Base-by-base conservation (phyloP, 1,139 yeast genomes). In the Magnusiomyces ingens region DNA sequence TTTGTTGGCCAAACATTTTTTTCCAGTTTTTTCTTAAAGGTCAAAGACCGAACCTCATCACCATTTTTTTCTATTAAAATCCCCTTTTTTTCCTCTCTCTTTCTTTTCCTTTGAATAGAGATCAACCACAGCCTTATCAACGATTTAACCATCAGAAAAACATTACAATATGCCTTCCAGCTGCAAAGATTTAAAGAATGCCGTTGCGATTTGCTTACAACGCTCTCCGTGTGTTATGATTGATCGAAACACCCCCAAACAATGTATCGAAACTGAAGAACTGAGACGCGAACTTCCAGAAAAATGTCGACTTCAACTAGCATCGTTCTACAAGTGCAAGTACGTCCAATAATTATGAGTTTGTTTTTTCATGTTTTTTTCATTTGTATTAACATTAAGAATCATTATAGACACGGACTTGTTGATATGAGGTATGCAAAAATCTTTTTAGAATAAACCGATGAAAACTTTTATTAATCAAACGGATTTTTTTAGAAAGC, bases 141-240 rank as follows among this genome's bases (percentile, higher is more conserved):
- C 40, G 3, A 13, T 36, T 12, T 36, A 36, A 36, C n/a, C 4
- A 36, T n/a, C n/a, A n/a, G n/a, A n/a, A 4, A 36, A 36, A 36
- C 4, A n/a, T 13, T 5, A 8, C 40, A 49, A 37, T 15, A 53
- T 55, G 58, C 56, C 58, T 8, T 52, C 58, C 32, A 53, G 96
- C 76, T 93, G 99, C 70, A 85, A 87, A 64, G 99, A 93, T 69
- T 94, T 91, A 65, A 81, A 90, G 64, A 88, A 81, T 63, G 96
- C 95, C 15, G 89, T 93, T 58, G 98, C 98, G 6, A 84, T 93
- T 22, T 93, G 99, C 66, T 76, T 93, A 50, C 99, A 93, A 68
- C 77, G 97, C 67, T 90, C 98, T 3, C 98, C 98, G 15, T 93
- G 99, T 70, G 99, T 93, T 54, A 78, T 93, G 73, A 79, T 93